Evolutionary conservation across 345 rosid species (phyloP), one percentile per base, ranked within the genome.

Genomic region (Hibiscus syriacus): DNA sequence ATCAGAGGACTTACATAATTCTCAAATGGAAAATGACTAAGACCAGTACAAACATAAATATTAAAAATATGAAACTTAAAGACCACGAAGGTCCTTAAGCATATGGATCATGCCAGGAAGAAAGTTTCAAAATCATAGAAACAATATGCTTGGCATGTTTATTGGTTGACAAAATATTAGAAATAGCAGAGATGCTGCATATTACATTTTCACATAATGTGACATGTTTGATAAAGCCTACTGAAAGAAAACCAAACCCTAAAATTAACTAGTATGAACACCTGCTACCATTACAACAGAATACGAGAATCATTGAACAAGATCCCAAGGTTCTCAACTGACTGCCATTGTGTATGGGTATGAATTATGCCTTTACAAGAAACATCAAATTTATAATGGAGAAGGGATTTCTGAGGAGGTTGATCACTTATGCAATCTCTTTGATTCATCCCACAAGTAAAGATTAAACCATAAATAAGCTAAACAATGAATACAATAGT

Each of bases 381-480:
- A 38, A 22, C 30, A 22, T 61, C 7, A 23, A 39, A 52, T 23
- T 39, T 32, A 39, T 41, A 14, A 62, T 43, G 27, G 53, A 14
- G 32, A 62, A 23, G 12, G 34, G 46, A 6, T 41, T 2, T 41
- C 10, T 5, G 19, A 61, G 20, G 50, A 62, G 20, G 26, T 19
- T 23, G 50, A 0, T 62, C 41, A 39, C 11, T 22, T 23, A 62
- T 41, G 67, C 34, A 23, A 41, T 41, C 52, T 25, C 67, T 43
- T 64, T 26, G 27, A 6, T 64, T 46, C 20, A 45, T 48, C 55
- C 55, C 26, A 26, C 16, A 73, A 9, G 71, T 19, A 70, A 49
- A 59, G 62, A 66, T 11, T 26, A 70, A 34, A 19, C 50, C 49
- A 70, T 50, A 36, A 32, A 46, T 55, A 32, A 38, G 45, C 68